Evolutionary conservation across 306 rosid genomes (phyloP).

Genomic region (Hippophae gyantsensis): DNA sequence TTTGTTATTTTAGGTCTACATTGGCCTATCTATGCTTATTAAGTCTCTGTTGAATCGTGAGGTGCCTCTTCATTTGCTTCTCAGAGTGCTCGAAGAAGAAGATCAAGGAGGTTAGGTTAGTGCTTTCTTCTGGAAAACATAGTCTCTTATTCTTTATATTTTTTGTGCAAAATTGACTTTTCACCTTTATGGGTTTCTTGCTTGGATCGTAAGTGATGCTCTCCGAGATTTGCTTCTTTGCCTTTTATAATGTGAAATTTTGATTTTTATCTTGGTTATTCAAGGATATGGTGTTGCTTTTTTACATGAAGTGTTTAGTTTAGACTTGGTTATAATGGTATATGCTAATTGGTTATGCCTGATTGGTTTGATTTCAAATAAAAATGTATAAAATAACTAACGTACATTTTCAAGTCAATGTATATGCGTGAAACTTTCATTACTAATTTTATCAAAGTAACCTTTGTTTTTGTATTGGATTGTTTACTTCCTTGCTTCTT

Average conservation of each 20-base stretch:
- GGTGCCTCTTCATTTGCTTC: conserved; percentile 43
- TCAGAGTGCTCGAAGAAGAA: conserved; percentile 49
- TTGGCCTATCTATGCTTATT: conserved; percentile 49
- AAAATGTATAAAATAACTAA: not conserved
- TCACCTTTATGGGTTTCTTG: conserved; percentile 49
- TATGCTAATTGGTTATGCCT: conserved; percentile 15
- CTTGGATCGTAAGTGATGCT: conserved; percentile 88
- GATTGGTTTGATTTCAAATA: not conserved
- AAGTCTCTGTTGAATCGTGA: conserved; percentile 38
- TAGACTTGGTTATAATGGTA: conserved; percentile 6
- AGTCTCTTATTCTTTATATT: not conserved
- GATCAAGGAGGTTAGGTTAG: conserved; percentile 48
- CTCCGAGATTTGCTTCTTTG: conserved; percentile 22
- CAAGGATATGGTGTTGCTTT: conserved; percentile 27
- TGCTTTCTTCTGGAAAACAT: conserved; percentile 36
- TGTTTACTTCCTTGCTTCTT: conserved; percentile 5
- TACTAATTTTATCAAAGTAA: conserved; percentile 19
- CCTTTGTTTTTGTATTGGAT: not conserved
- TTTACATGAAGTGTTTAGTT: conserved; percentile 25
- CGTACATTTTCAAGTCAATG: conserved; percentile 21
- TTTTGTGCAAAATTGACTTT: conserved; percentile 27
- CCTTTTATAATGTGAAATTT: conserved; percentile 22
- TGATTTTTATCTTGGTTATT: conserved; percentile 25
- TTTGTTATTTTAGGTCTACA: conserved; percentile 33
- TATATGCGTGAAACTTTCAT: conserved; percentile 17